Percentiles rank a stretch among this genome's conserved stretches.
phyloP scores from a whole-genome alignment of 306 rosid species.

The Alnus glutinosa region DNA sequence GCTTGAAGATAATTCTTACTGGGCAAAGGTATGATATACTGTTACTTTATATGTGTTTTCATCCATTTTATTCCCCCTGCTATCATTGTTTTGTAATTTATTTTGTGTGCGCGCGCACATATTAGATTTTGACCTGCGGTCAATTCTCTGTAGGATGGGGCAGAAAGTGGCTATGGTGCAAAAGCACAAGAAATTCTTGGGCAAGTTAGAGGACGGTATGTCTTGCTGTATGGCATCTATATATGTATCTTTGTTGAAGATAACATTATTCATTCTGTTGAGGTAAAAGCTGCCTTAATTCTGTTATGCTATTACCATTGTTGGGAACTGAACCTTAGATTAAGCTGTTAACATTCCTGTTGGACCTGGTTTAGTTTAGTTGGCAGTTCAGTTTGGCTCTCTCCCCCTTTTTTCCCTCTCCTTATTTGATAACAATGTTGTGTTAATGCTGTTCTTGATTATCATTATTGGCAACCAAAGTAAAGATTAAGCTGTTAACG shows the following conservation, averaged over 20 bases:
- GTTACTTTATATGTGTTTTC: constrained; percentile 17
- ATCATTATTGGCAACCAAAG: not conserved
- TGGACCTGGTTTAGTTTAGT: not conserved
- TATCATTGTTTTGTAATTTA: not conserved
- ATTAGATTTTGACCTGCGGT: constrained; percentile 16
- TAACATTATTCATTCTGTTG: not conserved
- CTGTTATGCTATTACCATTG: not conserved
- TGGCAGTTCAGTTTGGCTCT: not conserved
- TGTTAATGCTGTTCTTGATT: not conserved
- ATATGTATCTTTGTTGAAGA: not conserved
- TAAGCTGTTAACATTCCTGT: not conserved
- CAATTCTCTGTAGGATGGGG: constrained; percentile 66
- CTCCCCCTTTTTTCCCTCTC: not conserved
- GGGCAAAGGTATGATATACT: constrained; percentile 78
- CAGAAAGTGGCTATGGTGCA: constrained; percentile 90
- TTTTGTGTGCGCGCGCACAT: not conserved
- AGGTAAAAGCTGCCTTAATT: not conserved
- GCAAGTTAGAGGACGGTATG: constrained; percentile 93
- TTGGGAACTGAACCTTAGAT: not conserved
- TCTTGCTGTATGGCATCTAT: constrained; percentile 1
- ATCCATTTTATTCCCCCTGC: not conserved
- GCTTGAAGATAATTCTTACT: constrained; percentile 88
- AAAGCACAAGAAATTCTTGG: constrained; percentile 94
- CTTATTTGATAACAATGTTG: not conserved
- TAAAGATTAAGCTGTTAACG: not conserved